Evolutionary conservation across 148 eudicot genomes (phyloP).

Genomic region (Dianthus caryophyllus): DNA sequence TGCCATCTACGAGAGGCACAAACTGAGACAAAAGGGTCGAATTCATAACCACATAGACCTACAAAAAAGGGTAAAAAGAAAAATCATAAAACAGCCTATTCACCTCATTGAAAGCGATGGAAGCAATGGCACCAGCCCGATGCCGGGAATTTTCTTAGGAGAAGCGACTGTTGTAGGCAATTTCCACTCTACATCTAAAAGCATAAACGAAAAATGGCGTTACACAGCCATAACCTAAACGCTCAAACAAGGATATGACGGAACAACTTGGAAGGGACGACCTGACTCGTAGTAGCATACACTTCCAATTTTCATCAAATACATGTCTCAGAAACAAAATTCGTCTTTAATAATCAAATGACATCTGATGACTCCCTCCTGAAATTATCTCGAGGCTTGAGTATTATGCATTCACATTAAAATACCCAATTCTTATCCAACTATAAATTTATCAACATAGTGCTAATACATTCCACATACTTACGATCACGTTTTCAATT

Average conservation of each 20-base stretch:
- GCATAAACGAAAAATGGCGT: slow-evolving; percentile 11
- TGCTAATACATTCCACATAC: too few relatives aligned
- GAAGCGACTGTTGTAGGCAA: slow-evolving; percentile 66
- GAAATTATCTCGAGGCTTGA: neutral
- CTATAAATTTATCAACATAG: too few relatives aligned
- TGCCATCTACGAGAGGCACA: slow-evolving; percentile 96
- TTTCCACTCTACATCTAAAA: slow-evolving; percentile 53
- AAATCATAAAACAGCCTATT: slow-evolving; percentile 6
- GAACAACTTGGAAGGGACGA: neutral
- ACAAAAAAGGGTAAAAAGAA: neutral
- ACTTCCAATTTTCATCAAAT: neutral
- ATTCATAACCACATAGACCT: slow-evolving; percentile 6
- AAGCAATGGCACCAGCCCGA: slow-evolving; percentile 98
- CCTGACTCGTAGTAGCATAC: neutral
- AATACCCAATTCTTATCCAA: neutral
- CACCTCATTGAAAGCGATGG: slow-evolving; percentile 88
- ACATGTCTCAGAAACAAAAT: neutral
- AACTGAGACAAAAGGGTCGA: slow-evolving; percentile 38
- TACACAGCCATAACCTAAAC: neutral
- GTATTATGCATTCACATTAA: neutral
- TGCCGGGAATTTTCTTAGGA: slow-evolving; percentile 68
- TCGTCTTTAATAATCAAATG: too few relatives aligned
- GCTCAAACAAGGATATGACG: neutral
- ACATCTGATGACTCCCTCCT: too few relatives aligned
- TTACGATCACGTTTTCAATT: too few relatives aligned